Evolutionary conservation across 2,329 filamentous ascomycete species (phyloP).

Genomic region (Hypoxylon sp.): DNA sequence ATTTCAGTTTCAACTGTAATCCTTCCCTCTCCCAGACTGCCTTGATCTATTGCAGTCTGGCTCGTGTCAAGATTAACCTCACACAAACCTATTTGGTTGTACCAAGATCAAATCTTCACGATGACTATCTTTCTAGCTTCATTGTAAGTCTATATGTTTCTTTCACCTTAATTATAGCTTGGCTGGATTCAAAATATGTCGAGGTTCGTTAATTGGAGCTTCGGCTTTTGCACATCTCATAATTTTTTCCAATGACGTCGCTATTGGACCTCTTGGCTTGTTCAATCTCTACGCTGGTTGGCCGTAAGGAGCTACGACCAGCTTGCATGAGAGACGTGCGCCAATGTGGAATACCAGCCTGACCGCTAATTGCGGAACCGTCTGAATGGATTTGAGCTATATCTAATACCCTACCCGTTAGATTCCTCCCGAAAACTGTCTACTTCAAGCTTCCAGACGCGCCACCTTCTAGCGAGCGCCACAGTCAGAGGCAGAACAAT

Average conservation of each 20-base stretch:
- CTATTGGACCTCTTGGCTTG: background rate
- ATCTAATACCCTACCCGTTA: conserved; percentile 60
- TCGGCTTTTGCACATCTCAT: background rate
- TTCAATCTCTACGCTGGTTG: conserved; percentile 15
- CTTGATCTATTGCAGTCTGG: conserved; percentile 28
- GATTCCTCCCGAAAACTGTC: conserved; percentile 92
- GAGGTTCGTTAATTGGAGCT: background rate
- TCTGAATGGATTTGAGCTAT: conserved; percentile 30
- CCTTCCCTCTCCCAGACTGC: conserved; percentile 24
- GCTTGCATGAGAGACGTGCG: conserved; percentile 23
- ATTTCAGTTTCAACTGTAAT: conserved; percentile 26
- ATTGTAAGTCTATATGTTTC: conserved; percentile 57
- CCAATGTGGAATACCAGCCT: conserved; percentile 20
- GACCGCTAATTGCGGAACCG: conserved; percentile 20
- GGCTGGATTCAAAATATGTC: background rate
- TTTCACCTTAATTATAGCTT: background rate
- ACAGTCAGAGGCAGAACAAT: conserved; percentile 50
- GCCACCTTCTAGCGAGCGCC: conserved; percentile 58
- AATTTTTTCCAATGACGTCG: background rate
- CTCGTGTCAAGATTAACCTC: conserved; percentile 17
- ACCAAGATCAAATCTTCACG: conserved; percentile 46
- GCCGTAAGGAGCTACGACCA: conserved; percentile 15
- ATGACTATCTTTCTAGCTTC: conserved; percentile 68
- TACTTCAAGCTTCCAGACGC: conserved; percentile 81
- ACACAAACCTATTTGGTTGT: conserved; percentile 11